Percentiles rank a stretch among this genome's conserved stretches.
phyloP scores from a whole-genome alignment of 139 green algal genomes.

The Monoraphidium neglectum region DNA sequence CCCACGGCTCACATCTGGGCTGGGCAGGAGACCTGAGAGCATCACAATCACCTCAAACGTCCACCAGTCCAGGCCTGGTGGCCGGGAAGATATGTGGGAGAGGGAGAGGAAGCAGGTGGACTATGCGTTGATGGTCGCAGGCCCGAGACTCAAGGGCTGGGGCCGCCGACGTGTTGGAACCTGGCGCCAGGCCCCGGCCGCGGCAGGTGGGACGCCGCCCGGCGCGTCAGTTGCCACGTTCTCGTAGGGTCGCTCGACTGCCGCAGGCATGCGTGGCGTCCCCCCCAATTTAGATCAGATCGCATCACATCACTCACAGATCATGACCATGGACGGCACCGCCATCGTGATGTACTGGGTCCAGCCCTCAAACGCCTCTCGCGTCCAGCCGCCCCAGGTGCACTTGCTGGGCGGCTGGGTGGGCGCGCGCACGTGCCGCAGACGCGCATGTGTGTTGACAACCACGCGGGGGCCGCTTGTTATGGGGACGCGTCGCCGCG shows the following conservation, averaged over 20 bases:
- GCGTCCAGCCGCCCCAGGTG: conserved; percentile 60
- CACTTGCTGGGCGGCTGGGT: conserved; percentile 11
- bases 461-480: no score
- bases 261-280: background rate
- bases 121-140: no score
- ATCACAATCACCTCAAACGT: conserved; percentile 80
- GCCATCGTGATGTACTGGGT: conserved; percentile 62
- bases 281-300: background rate
- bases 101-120: no score
- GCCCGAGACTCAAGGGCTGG: no score
- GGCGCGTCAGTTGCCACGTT: conserved; percentile 1
- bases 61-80: conserved; percentile 66
- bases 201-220: no score
- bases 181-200: no score
- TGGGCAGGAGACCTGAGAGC: conserved; percentile 51
- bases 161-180: no score
- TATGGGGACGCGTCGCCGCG: no score
- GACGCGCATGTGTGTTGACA: no score
- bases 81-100: no score
- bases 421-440: no score
- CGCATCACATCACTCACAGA: conserved; percentile 37
- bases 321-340: conserved; percentile 68
- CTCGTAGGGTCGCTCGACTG: background rate
- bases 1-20: conserved; percentile 40
- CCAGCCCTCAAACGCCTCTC: conserved; percentile 65